Base-by-base conservation (phyloP, 2,329 filamentous ascomycete genomes). In the Leptographium lundbergii region DNA sequence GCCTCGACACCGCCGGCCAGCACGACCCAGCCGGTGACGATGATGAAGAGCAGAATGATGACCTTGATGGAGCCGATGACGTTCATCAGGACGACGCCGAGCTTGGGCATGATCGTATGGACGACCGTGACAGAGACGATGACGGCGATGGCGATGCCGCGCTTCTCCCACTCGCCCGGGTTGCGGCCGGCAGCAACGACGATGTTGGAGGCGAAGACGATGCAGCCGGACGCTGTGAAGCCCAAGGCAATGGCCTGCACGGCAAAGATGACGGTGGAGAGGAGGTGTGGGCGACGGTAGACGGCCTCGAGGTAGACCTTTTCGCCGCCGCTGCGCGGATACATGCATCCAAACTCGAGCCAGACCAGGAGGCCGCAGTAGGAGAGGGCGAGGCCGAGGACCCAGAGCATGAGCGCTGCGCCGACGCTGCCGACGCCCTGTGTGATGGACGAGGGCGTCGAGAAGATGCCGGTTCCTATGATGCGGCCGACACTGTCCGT, bases 251-350 rank as follows among this genome's bases (percentile, higher is more conserved):
- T 57, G 27, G 63, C 63, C 56, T 64, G 63, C 5, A 81, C 72
- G 3, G 81, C 81, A 39, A 85, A 73, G 2, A 85, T 75, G 61
- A 79, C 81, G 0, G 81, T 82, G 0, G 81, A 77, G 1, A 86
- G 68, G 67, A 83, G 82, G 59, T 75, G 77, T 0, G 82, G 82
- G 25, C 73, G 76, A 2, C 75, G 75, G 69, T 84, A 85, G 19
- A 82, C 79, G n/a, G 79, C 74, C 65, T 86, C 82, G 54, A 86
- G 78, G 66, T 86, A 86, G 67, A 84, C 82, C 73, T 86, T 86
- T 63, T 85, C 82, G 24, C 83, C 83, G 17, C 83, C 82, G 17
- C 80, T 83, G 42, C 78, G 74, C 2, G 82, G 82, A 42, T 85
- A 83, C 4, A 80, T 81, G 4, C 82, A 74, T 27, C 82, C 82